Base-by-base conservation (phyloP, 371 early-diverging fungal genomes). In the Mucor plumbeus region DNA sequence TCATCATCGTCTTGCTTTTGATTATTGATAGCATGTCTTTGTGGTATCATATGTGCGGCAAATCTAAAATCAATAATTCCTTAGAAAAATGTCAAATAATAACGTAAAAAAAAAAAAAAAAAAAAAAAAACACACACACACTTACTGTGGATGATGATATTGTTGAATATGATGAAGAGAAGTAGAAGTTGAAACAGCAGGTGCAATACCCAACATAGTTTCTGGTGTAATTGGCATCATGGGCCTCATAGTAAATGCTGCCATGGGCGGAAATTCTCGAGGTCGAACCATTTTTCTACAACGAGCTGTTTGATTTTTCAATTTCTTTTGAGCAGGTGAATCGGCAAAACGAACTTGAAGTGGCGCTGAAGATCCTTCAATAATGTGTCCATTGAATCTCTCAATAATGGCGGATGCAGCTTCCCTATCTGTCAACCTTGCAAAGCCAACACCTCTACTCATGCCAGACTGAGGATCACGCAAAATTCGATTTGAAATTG, bases 261-360 rank as follows among this genome's bases (percentile, higher is more conserved):
- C 63, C 71, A 78, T 71, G 15, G 75, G 70, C 54, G 77, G 77
- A 44, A 75, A 61, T 50, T 71, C 66, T 7, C 65, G 57, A 55
- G 70, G 73, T n/a, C 59, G 74, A 17, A 56, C 54, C 60, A 69
- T 73, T 34, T 73, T 79, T 38, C 78, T 78, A 31, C 71, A 77
- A 40, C 70, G 66, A 26, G 82, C 72, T 7, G 81, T 74, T 58
- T 85, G 85, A 36, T 77, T 81, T 78, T 94, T 94, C 55, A 93
- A 74, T 40, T 84, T 81, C 75, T 94, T 93, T 66, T 94, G 93
- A 31, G 89, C 92, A 17, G 83, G 81, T 15, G 90, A 90, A 70
- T 94, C 95, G 0, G 95, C 94, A 70, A 92, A 93, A 1, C 94
- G 88, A 13, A 92, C 90, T 68, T 91, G 90, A 34, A 94, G 68